A percentile compares a stretch with the other conserved stretches of the same genome.
Evolutionary conservation across 257 asterid genomes (phyloP).

Genomic region (Linderniella brevidens): DNA sequence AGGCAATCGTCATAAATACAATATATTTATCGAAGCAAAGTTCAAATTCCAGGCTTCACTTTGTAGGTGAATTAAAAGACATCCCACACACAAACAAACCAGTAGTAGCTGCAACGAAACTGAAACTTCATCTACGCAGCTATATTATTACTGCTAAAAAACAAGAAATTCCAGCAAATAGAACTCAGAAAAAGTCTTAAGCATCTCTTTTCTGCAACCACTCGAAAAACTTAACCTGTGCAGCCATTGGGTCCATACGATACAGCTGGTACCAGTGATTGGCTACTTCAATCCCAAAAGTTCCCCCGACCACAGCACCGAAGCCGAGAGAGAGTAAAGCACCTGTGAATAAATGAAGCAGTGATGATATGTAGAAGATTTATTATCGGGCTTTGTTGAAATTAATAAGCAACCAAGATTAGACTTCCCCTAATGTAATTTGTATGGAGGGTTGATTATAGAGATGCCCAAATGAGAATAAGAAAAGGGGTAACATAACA

Average conservation of each 20-base stretch:
- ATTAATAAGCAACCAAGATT: neutral
- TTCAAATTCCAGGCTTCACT: too few relatives aligned
- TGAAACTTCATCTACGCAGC: too few relatives aligned
- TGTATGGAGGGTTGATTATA: too few relatives aligned
- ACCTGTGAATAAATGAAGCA: slow-evolving; percentile 24
- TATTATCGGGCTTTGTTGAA: slow-evolving; percentile 2
- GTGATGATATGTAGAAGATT: neutral
- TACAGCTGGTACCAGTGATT: slow-evolving; percentile 72
- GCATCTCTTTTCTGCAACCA: slow-evolving; percentile 68
- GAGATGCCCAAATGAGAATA: neutral
- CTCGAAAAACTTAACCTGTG: slow-evolving; percentile 73
- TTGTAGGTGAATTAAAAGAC: too few relatives aligned
- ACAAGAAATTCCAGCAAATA: too few relatives aligned
- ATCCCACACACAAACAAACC: too few relatives aligned
- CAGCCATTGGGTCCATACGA: slow-evolving; percentile 46
- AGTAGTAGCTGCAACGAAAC: too few relatives aligned
- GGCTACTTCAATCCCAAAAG: slow-evolving; percentile 62
- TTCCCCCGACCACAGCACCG: slow-evolving; percentile 65
- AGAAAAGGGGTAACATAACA: neutral
- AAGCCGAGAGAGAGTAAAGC: slow-evolving; percentile 57
- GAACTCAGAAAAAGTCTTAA: too few relatives aligned
- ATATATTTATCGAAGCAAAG: too few relatives aligned
- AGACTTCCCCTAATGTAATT: too few relatives aligned
- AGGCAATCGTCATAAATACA: too few relatives aligned
- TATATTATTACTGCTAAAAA: too few relatives aligned